Evolutionary conservation across 1,284 basidiomycete genomes (phyloP), one percentile per base, ranked within the genome.

Genomic region (Ceratobasidium sp.): DNA sequence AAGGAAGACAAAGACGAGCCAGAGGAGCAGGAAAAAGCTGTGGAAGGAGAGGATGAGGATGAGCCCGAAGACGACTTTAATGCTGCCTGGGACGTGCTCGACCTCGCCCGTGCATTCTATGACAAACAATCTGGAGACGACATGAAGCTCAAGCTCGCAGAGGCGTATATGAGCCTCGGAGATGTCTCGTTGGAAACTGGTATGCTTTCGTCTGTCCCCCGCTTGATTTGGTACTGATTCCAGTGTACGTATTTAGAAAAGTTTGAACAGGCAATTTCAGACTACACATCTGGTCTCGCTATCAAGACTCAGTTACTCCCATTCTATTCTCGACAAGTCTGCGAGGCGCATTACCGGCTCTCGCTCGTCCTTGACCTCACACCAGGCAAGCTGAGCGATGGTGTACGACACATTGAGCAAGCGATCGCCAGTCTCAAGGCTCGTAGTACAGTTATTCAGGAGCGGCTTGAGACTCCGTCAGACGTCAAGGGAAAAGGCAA

Each of bases 71-170:
- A 96, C 74, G 93, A 96, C 77, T 96, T 94, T 78, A 95, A 94
- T 74, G 93, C 93, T 32, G 93, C 94, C 13, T 96, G 94, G 94
- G 93, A 96, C 76, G 90, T 94, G 1, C 82, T 96, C 22, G 94
- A 96, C 74, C 87, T 95, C 65, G 93, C 94, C 20, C 84, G 93
- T 49, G 86, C 88, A 4, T 88, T 94, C 70, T 96, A 92, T 76
- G 86, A 88, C 73, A 91, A 89, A 77, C 72, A 82, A 81, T 74
- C 75, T 71, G 82, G 83, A 62, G 87, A 90, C 31, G 83, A 84
- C 68, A 77, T 85, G 32, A 87, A 85, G 74, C 82, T 94, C 57
- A 90, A 89, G 78, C 82, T 94, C 47, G 91, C 93, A 3, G 94
- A 96, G 73, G 91, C 89, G 6, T 94, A 90, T 77, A 88, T 94